These are phyloP conservation scores for Carex littledalei DNA, from an alignment of 176 grass and related monocot species.

Conservation along the genomic window DNA sequence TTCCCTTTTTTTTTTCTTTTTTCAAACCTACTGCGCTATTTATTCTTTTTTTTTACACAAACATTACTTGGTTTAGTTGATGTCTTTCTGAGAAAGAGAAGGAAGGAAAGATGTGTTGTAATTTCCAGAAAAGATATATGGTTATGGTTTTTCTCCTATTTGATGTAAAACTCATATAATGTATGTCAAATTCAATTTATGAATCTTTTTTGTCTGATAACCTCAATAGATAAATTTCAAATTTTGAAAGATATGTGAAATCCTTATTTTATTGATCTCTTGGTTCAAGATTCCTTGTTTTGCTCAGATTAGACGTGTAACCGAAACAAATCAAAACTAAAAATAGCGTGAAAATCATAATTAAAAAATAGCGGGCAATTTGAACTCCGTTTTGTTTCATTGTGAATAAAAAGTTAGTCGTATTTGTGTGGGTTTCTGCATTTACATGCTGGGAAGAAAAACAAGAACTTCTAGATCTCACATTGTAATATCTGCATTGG, in stretches of 20 bases:
- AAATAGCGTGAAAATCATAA: background rate
- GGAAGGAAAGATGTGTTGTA: slow-evolving; percentile 17
- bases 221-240: background rate
- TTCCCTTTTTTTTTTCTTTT: slow-evolving; percentile 9
- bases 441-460: background rate
- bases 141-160: slow-evolving; percentile 16
- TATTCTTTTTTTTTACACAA: slow-evolving; percentile 17
- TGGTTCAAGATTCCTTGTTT: background rate
- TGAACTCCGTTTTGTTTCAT: background rate
- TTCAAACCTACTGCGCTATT: background rate
- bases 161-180: slow-evolving; percentile 27
- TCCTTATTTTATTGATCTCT: background rate
- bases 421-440: background rate
- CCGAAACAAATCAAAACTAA: background rate
- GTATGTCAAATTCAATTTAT: slow-evolving; percentile 24
- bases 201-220: slow-evolving; percentile 3
- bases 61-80: slow-evolving; percentile 27
- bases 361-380: background rate
- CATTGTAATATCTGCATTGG: background rate
- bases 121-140: slow-evolving; percentile 22
- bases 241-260: background rate
- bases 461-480: background rate
- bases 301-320: background rate
- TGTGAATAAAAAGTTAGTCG: background rate
- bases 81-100: slow-evolving; percentile 21